These are phyloP conservation scores for Sugiyamaella japonica DNA, from an alignment of 1,139 yeast species.

Conservation along the genomic window DNA sequence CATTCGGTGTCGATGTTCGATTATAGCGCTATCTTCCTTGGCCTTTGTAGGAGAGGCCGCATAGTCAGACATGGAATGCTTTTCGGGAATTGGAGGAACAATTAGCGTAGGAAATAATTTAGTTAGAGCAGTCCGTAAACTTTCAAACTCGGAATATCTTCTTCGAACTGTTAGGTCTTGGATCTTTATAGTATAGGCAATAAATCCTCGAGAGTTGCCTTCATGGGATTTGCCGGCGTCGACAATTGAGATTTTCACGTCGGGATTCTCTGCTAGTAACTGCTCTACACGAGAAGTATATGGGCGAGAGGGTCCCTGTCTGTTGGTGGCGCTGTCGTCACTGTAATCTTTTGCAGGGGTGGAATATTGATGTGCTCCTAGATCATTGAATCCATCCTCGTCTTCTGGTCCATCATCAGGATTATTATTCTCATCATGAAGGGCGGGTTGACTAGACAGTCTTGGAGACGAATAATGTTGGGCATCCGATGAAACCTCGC, in stretches of 20 bases:
- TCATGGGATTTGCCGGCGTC: constrained; percentile 83
- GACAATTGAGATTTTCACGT: constrained; percentile 53
- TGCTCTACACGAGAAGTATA: constrained; percentile 43
- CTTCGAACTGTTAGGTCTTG: constrained; percentile 66
- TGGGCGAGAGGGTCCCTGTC: constrained; percentile 20
- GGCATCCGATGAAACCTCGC: constrained; percentile 20
- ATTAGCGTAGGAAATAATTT: constrained; percentile 78
- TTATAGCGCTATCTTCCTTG: constrained; percentile 52
- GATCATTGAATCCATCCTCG: constrained; percentile 8
- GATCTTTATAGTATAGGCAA: constrained; percentile 75
- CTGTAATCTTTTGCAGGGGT: background rate
- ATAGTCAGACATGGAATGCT: constrained; percentile 61
- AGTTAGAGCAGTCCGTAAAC: constrained; percentile 65
- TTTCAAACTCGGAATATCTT: constrained; percentile 89
- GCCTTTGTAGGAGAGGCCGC: constrained; percentile 58
- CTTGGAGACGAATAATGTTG: background rate
- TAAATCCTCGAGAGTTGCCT: constrained; percentile 67
- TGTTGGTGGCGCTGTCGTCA: background rate
- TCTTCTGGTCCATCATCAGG: constrained; percentile 12
- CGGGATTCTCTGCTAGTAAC: constrained; percentile 37
- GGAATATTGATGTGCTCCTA: background rate
- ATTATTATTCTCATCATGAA: constrained; percentile 12
- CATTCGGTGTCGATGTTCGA: constrained; percentile 71
- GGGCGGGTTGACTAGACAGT: background rate
- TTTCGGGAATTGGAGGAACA: constrained; percentile 94